These are phyloP conservation scores for Mentha longifolia DNA, from an alignment of 257 asterid species.

Conservation along the genomic window DNA sequence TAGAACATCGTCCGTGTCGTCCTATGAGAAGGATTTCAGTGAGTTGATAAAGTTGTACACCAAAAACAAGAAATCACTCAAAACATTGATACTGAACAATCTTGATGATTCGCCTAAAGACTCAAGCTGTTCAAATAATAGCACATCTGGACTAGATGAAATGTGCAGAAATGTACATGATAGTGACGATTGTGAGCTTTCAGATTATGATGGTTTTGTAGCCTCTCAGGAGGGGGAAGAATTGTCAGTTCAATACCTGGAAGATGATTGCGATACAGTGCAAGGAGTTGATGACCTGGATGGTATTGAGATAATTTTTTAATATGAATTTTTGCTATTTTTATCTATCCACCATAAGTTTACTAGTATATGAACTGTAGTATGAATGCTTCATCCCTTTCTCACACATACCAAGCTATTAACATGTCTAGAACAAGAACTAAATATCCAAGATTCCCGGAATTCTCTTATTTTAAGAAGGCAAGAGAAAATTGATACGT, in stretches of 20 bases:
- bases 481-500: constrained; percentile 12
- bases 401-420: not conserved
- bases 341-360: constrained; percentile 23
- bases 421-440: constrained; percentile 7
- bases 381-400: constrained; percentile 7
- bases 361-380: constrained; percentile 2
- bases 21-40: constrained; percentile 63
- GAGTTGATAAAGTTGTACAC: constrained; percentile 54
- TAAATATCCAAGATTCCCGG: not conserved
- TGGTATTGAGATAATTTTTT: constrained; percentile 44
- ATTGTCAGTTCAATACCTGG: constrained; percentile 69
- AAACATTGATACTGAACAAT: constrained; percentile 28
- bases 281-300: constrained; percentile 74
- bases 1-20: constrained; percentile 59
- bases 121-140: constrained; percentile 29
- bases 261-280: constrained; percentile 66
- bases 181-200: constrained; percentile 40
- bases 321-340: constrained; percentile 15
- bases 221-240: constrained; percentile 47
- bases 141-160: constrained; percentile 39
- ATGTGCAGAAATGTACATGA: constrained; percentile 27
- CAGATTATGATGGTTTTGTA: constrained; percentile 46
- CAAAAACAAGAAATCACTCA: constrained; percentile 39
- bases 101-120: constrained; percentile 39
- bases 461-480: constrained; percentile 24